Evolutionary conservation across 306 rosid genomes (phyloP), one percentile per base, ranked within the genome.

Genomic region (Quercus bicolor): DNA sequence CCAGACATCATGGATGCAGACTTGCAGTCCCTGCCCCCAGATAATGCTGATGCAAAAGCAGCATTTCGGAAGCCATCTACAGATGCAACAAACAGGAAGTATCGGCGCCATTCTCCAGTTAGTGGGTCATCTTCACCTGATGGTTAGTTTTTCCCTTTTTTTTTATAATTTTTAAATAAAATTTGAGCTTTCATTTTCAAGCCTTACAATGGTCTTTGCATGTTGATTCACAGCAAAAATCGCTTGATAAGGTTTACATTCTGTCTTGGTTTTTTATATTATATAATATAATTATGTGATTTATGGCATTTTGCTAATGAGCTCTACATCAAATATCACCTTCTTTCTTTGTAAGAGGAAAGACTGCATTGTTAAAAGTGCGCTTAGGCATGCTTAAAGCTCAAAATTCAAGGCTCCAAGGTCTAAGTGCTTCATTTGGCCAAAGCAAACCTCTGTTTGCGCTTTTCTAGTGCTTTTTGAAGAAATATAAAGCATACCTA

Each of bases 51-150:
- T 74, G 5, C 88, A 4, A 93, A 90, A 65, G 79, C 84, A 54
- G 87, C 83, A 26, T 87, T 95, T 80, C 94, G 94, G 53, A 89
- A 91, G 82, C 98, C 97, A 66, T 84, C 94, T 52, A 81, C 82
- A 31, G 97, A 91, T 73, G 79, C 94, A 20, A 77, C 87, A 75
- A 81, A 72, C 75, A 87, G 99, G 91, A 93, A 90, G 73, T 93
- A 95, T 75, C 90, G 99, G 54, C 96, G 90, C 10, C 89, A 82
- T 29, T 90, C 97, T 66, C 93, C 98, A n/a, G 75, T 79, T 53
- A 85, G 85, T n/a, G 84, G 87, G 18, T 88, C 91, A 8, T 62
- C 97, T 20, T 84, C 94, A 72, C 85, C 92, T 37, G 92, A 87
- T 78, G 98, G 99, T 95, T 77, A 66, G 93, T 83, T 75, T 82